A percentile compares a stretch with the other conserved stretches of the same genome.
These are phyloP conservation scores for Aspergillus thermomutatus DNA, from an alignment of 2,329 filamentous ascomycete species.

Conservation along the genomic window DNA sequence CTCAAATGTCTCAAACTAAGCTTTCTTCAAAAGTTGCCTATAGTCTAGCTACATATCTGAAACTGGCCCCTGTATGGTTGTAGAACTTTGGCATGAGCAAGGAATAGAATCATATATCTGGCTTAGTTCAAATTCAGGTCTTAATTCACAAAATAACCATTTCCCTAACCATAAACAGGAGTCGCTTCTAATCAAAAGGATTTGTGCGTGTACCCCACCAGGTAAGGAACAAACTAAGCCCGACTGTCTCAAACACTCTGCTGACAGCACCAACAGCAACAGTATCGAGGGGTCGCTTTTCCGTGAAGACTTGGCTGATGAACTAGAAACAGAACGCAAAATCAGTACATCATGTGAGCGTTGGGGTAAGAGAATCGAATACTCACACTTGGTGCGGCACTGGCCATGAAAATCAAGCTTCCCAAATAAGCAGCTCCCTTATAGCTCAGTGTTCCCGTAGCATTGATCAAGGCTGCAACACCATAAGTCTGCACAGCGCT, in stretches of 20 bases:
- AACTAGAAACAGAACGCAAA: constrained; percentile 55
- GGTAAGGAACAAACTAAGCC: constrained; percentile 85
- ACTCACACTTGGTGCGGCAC: constrained; percentile 79
- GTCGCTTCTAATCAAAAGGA: constrained; percentile 69
- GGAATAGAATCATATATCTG: background rate
- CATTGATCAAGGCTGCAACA: constrained; percentile 86
- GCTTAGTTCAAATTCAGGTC: background rate
- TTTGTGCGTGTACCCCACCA: constrained; percentile 97
- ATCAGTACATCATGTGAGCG: background rate
- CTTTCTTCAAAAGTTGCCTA: background rate
- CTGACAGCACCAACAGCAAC: constrained; percentile 80
- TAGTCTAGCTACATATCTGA: background rate
- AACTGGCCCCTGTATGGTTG: too few relatives aligned
- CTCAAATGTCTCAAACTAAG: background rate
- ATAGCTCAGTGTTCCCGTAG: constrained; percentile 90
- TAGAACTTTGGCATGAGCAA: background rate
- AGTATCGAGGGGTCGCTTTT: constrained; percentile 89
- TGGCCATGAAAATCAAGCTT: constrained; percentile 85
- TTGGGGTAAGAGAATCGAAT: background rate
- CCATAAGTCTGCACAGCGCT: constrained; percentile 87
- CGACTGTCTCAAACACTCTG: constrained; percentile 89
- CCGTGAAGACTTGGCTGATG: constrained; percentile 78
- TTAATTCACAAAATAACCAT: background rate
- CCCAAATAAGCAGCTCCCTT: constrained; percentile 96
- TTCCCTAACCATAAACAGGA: background rate